Conservation (phyloP, 2,329 filamentous ascomycete genomes). For the Lizonia empirigonia region DNA sequence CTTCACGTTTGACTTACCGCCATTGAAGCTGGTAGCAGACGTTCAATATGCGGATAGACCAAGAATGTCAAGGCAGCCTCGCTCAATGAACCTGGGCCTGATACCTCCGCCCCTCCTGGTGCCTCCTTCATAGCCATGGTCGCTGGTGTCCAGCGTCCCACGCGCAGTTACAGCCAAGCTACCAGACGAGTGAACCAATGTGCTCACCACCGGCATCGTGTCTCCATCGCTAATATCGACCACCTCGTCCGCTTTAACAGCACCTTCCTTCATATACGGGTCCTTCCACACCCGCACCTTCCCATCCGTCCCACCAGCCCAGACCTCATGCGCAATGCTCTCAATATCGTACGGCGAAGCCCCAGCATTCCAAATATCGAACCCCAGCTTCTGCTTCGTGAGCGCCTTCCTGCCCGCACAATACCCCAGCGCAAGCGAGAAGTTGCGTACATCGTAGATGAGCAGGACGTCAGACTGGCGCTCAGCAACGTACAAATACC, state of each 20-base stretch:
- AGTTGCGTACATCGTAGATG: slow-evolving; percentile 65
- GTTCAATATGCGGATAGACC: slow-evolving; percentile 19
- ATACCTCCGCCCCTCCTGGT: slow-evolving; percentile 19
- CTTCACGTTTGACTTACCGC: neutral
- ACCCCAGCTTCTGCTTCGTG: slow-evolving; percentile 62
- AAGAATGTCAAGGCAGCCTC: slow-evolving; percentile 35
- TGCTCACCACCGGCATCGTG: slow-evolving; percentile 26
- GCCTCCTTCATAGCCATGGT: neutral
- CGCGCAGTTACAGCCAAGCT: slow-evolving; percentile 32
- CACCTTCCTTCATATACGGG: slow-evolving; percentile 37
- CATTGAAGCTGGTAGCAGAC: neutral
- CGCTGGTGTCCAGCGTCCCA: slow-evolving; percentile 20
- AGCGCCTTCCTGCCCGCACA: slow-evolving; percentile 51
- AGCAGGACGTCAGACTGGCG: slow-evolving; percentile 61
- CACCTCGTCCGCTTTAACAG: slow-evolving; percentile 46
- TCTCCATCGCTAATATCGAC: slow-evolving; percentile 20
- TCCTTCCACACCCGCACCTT: slow-evolving; percentile 51
- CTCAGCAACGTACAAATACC: slow-evolving; percentile 64
- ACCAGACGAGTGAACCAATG: slow-evolving; percentile 34
- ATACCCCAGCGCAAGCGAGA: slow-evolving; percentile 57
- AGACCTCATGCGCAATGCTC: slow-evolving; percentile 56
- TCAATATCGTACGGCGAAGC: slow-evolving; percentile 29
- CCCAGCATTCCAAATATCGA: slow-evolving; percentile 55
- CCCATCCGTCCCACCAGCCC: slow-evolving; percentile 65
- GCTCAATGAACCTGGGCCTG: slow-evolving; percentile 24